Evolutionary conservation across 2,329 filamentous ascomycete genomes (phyloP).

Genomic region (Sclerotinia subarctica): DNA sequence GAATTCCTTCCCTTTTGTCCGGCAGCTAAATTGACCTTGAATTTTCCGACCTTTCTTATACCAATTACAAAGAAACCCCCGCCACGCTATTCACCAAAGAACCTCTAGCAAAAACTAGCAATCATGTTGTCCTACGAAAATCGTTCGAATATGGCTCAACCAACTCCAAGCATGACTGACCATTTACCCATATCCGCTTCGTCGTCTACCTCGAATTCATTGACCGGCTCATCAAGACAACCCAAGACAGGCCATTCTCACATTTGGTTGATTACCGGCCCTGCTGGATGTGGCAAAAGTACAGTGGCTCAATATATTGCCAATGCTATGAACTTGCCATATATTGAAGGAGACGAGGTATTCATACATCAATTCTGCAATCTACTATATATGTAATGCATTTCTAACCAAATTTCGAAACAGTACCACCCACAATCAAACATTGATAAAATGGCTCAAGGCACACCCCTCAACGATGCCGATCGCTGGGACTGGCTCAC

Average conservation of each 20-base stretch:
- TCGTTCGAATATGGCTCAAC: conserved; percentile 31
- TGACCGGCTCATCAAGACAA: conserved; percentile 25
- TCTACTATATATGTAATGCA: neutral
- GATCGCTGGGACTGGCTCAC: conserved; percentile 99
- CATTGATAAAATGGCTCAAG: conserved; percentile 85
- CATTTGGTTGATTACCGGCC: conserved; percentile 78
- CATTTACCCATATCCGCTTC: conserved; percentile 30
- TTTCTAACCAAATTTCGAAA: conserved; percentile 22
- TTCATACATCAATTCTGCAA: conserved; percentile 35
- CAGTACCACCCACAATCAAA: conserved; percentile 75
- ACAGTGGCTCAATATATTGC: conserved; percentile 68
- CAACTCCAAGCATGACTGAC: conserved; percentile 30
- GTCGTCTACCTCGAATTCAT: conserved; percentile 22
- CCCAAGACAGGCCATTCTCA: conserved; percentile 49
- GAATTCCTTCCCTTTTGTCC: neutral
- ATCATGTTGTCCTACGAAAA: conserved; percentile 37
- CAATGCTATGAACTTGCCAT: conserved; percentile 60
- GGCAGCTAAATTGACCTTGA: neutral
- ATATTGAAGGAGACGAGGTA: conserved; percentile 77
- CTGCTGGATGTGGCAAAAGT: conserved; percentile 76
- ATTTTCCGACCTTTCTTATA: conserved; percentile 3
- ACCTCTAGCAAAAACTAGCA: conserved; percentile 19
- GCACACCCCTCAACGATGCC: conserved; percentile 81
- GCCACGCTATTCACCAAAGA: neutral
- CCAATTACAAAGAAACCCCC: neutral